Evolutionary conservation across 257 asterid genomes (phyloP).

Genomic region (Jacaranda mimosifolia): DNA sequence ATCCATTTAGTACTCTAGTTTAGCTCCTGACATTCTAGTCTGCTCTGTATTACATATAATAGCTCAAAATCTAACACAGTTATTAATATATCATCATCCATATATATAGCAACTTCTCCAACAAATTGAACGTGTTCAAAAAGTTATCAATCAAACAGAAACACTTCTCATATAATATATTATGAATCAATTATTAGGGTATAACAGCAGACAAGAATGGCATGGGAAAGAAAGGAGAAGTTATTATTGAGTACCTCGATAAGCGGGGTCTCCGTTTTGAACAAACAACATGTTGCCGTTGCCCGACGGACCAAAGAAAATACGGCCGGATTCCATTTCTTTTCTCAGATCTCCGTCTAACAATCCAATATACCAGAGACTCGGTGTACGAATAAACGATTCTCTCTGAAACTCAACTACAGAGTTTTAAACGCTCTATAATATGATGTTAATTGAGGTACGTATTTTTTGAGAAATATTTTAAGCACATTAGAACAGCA

Average conservation of each 20-base stretch:
- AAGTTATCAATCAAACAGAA: too few relatives aligned
- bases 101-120: not conserved
- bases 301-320: conserved; percentile 61
- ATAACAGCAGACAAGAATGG: too few relatives aligned
- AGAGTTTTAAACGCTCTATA: not conserved
- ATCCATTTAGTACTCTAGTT: too few relatives aligned
- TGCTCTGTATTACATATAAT: too few relatives aligned
- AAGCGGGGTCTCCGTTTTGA: conserved; percentile 52
- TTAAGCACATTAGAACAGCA: conserved; percentile 49
- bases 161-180: too few relatives aligned
- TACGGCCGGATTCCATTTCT: conserved; percentile 61
- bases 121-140: too few relatives aligned
- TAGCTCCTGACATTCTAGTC: too few relatives aligned
- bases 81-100: too few relatives aligned
- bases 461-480: not conserved
- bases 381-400: not conserved
- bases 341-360: conserved; percentile 36
- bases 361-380: too few relatives aligned
- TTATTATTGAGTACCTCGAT: conserved; percentile 48
- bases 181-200: too few relatives aligned
- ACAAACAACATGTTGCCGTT: conserved; percentile 61
- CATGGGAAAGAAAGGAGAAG: too few relatives aligned
- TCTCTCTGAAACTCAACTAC: conserved; percentile 17
- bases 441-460: not conserved
- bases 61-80: too few relatives aligned